These are phyloP conservation scores for Thelonectria rubi DNA, from an alignment of 2,329 filamentous ascomycete genomes.

Conservation along the genomic window DNA sequence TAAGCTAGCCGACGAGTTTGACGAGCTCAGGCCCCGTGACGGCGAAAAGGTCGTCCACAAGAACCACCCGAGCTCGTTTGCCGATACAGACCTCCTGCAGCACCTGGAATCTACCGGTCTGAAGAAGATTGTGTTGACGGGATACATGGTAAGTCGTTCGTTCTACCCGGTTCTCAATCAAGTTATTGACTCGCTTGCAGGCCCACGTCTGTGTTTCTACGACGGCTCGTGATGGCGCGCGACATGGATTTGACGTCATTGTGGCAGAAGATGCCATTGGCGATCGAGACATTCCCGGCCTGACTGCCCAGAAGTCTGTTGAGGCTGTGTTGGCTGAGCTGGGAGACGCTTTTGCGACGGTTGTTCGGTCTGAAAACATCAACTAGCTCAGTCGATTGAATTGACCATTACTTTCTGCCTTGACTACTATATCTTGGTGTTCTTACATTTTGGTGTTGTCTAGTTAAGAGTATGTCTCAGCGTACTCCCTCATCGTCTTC, in stretches of 20 bases:
- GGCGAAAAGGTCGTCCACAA: conserved; percentile 68
- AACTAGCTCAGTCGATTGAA: conserved; percentile 16
- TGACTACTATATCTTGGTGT: background rate
- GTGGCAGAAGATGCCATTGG: conserved; percentile 70
- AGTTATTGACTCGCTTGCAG: no score
- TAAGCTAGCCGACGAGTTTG: conserved; percentile 66
- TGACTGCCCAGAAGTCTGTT: conserved; percentile 61
- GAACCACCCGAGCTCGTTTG: conserved; percentile 66
- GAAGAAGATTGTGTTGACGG: conserved; percentile 69
- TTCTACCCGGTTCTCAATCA: no score
- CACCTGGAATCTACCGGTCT: conserved; percentile 56
- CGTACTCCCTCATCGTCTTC: no score
- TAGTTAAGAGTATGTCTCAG: no score
- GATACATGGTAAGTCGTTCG: conserved; percentile 65
- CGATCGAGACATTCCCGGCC: conserved; percentile 72
- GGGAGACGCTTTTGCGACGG: conserved; percentile 69
- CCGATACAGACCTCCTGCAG: conserved; percentile 66
- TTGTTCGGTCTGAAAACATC: conserved; percentile 54
- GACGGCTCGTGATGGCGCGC: conserved; percentile 67
- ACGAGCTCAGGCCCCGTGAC: conserved; percentile 62
- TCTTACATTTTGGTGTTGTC: no score
- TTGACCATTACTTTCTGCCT: background rate
- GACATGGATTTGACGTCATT: conserved; percentile 71
- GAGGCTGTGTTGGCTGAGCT: conserved; percentile 65
- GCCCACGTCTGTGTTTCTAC: conserved; percentile 73